Conservation (phyloP, 768 basidiomycete genomes). For the Tylopilus rubrobrunneus region DNA sequence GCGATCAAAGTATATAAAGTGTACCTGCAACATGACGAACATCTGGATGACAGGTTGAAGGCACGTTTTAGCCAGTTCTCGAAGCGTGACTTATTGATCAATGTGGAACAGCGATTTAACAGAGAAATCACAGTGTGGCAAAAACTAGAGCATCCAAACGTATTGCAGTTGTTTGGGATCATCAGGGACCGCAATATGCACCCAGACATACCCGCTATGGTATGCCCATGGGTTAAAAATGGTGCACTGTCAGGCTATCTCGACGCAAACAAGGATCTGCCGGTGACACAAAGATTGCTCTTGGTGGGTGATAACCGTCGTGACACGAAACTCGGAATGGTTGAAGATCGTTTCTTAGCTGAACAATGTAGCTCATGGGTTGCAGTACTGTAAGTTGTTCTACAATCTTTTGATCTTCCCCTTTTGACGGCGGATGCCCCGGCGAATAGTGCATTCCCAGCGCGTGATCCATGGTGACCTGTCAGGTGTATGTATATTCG, state of each 20-base stretch:
- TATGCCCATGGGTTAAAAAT: neutral
- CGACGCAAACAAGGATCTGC: neutral
- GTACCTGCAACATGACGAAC: neutral
- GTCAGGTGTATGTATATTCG: no score
- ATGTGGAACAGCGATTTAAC: neutral
- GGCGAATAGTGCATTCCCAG: no score
- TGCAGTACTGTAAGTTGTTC: no score
- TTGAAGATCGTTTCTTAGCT: neutral
- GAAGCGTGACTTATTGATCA: neutral
- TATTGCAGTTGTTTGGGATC: neutral
- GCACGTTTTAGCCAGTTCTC: neutral
- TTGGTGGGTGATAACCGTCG: neutral
- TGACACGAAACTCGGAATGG: neutral
- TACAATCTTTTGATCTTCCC: no score
- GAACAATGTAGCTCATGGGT: neutral
- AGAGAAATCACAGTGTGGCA: neutral
- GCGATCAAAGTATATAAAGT: neutral
- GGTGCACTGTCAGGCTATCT: neutral
- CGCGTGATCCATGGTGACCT: no score
- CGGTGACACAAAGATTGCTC: neutral
- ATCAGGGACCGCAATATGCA: neutral
- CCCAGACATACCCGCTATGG: neutral
- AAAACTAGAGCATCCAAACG: neutral
- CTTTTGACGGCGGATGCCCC: no score
- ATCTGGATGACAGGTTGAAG: neutral